phyloP scores from a whole-genome alignment of 345 rosid species.

The Populus euphratica region DNA sequence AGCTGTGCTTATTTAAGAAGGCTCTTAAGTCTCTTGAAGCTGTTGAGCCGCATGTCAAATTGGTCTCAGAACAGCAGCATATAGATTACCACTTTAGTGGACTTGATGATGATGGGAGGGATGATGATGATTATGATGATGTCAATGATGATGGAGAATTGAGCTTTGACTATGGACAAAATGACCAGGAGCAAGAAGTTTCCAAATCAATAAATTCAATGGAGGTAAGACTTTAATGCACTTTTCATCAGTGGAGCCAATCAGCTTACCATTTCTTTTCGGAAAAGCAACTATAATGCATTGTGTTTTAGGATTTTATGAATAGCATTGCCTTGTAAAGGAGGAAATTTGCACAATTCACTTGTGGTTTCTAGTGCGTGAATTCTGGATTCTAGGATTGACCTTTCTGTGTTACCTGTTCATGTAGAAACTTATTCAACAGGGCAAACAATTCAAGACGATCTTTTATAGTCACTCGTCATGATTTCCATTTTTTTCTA shows the following conservation, averaged over 20 bases:
- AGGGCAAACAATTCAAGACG: background rate
- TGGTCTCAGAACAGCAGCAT: conserved; percentile 66
- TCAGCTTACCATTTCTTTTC: background rate
- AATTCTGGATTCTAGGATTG: background rate
- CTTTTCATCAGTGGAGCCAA: conserved; percentile 11
- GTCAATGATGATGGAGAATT: conserved; percentile 63
- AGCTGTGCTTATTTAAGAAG: conserved; percentile 75
- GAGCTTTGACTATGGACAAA: conserved; percentile 70
- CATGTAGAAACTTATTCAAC: background rate
- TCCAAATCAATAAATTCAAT: conserved; percentile 42
- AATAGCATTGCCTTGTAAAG: background rate
- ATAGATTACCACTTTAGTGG: conserved; percentile 75
- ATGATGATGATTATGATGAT: conserved; percentile 45
- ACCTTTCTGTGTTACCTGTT: background rate
- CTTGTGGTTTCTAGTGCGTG: background rate
- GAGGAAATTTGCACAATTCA: background rate
- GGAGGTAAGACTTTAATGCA: conserved; percentile 48
- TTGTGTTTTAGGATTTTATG: background rate
- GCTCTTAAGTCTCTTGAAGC: conserved; percentile 84
- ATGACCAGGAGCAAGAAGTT: conserved; percentile 47
- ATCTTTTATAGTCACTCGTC: background rate
- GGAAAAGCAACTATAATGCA: background rate
- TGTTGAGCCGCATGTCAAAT: conserved; percentile 66
- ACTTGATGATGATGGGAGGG: conserved; percentile 62
- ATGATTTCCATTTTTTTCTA: background rate